phyloP scores from a whole-genome alignment of 1,139 yeast genomes.

The Scheffersomyces segobiensis region DNA sequence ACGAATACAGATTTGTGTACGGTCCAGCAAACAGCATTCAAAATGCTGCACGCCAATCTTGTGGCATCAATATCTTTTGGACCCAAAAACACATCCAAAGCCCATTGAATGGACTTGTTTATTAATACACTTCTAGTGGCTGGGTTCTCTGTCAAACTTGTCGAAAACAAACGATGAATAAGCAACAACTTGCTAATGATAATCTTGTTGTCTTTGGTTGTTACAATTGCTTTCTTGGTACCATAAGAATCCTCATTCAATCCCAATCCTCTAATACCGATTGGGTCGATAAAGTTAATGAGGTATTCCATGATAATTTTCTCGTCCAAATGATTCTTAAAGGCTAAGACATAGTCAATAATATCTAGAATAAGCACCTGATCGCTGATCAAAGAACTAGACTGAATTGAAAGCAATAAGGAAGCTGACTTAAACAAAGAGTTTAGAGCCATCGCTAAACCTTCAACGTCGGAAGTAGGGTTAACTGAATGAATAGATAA shows the following conservation, averaged over 20 bases:
- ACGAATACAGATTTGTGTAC: constrained; percentile 35
- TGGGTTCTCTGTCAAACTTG: constrained; percentile 39
- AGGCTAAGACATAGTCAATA: constrained; percentile 53
- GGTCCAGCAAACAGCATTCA: constrained; percentile 48
- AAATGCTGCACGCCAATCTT: constrained; percentile 61
- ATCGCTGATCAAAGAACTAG: constrained; percentile 53
- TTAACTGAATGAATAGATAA: constrained; percentile 33
- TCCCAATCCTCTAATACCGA: constrained; percentile 57
- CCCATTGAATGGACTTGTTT: constrained; percentile 59
- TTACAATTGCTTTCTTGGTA: constrained; percentile 26
- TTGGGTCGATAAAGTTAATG: constrained; percentile 46
- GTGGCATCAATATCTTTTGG: constrained; percentile 57
- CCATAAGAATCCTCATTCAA: constrained; percentile 35
- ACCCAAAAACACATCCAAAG: constrained; percentile 57
- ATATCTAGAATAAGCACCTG: constrained; percentile 60
- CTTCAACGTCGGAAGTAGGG: constrained; percentile 21
- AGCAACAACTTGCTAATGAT: constrained; percentile 59
- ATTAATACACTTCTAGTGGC: constrained; percentile 47
- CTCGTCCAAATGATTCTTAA: constrained; percentile 41
- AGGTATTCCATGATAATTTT: constrained; percentile 39
- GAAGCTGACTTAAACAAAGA: constrained; percentile 43
- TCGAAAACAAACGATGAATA: constrained; percentile 56
- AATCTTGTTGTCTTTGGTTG: constrained; percentile 52
- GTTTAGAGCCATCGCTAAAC: constrained; percentile 31
- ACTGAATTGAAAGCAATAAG: constrained; percentile 48